These are phyloP conservation scores for Miscanthus lutarioriparius DNA, from an alignment of 176 grass and related monocot genomes.

Conservation along the genomic window DNA sequence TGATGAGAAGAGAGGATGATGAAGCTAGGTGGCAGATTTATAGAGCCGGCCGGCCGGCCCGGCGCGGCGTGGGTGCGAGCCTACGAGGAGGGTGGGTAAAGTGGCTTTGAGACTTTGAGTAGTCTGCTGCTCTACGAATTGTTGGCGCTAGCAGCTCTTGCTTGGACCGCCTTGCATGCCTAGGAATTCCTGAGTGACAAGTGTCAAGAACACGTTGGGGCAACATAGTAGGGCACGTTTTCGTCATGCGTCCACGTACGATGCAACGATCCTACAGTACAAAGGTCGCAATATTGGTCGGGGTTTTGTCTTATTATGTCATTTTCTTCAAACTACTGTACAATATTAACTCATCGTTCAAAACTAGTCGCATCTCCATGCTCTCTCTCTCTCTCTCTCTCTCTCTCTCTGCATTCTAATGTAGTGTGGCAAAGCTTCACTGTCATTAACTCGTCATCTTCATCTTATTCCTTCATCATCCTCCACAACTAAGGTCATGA, in stretches of 20 bases:
- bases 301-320: neutral
- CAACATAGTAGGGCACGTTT: neutral
- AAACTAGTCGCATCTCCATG: too few species aligned
- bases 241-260: neutral
- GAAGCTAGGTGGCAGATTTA: neutral
- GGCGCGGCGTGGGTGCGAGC: neutral
- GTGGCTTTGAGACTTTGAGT: constrained; percentile 20
- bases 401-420: too few species aligned
- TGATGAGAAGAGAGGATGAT: neutral
- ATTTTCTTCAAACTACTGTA: neutral
- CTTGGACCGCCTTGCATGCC: neutral
- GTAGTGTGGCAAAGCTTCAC: too few species aligned
- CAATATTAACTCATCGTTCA: too few species aligned
- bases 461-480: too few species aligned
- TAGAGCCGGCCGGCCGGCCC: neutral
- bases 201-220: neutral
- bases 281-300: neutral
- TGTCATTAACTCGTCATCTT: too few species aligned
- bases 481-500: too few species aligned
- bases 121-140: neutral
- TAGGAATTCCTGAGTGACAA: neutral
- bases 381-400: too few species aligned
- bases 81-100: neutral
- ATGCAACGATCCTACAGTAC: neutral
- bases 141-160: neutral